Conservation (phyloP, 257 asterid genomes). For the Nicotiana otophora region DNA sequence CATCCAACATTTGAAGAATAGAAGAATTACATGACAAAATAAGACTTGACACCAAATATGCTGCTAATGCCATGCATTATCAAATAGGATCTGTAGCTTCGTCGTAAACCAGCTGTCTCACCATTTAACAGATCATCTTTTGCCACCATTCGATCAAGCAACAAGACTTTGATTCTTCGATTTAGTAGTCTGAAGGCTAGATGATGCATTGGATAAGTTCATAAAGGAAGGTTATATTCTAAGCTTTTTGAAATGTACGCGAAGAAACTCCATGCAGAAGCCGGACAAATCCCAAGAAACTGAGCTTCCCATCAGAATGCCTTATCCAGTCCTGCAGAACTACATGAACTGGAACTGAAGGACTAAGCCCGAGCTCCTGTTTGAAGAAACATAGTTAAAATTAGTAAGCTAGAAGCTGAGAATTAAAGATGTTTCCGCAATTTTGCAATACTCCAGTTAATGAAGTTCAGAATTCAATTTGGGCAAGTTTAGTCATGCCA, state of each 20-base stretch:
- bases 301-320: conserved; percentile 87
- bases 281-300: conserved; percentile 83
- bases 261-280: conserved; percentile 85
- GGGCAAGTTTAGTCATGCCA: background rate
- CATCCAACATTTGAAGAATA: conserved; percentile 16
- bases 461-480: background rate
- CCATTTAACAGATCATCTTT: background rate
- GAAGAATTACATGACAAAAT: conserved; percentile 16
- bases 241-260: conserved; percentile 66
- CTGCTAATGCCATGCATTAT: background rate
- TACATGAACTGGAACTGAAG: conserved; percentile 87
- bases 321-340: conserved; percentile 94
- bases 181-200: background rate
- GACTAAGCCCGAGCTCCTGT: conserved; percentile 87
- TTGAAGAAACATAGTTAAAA: background rate
- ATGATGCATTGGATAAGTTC: background rate
- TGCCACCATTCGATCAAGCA: conserved; percentile 9
- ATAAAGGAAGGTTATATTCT: background rate
- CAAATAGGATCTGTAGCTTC: background rate
- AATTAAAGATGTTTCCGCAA: background rate
- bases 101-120: background rate
- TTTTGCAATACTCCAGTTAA: background rate
- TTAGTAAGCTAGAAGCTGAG: background rate
- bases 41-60: conserved; percentile 7
- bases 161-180: background rate